Evolutionary conservation across 352 stramenopile genomes (phyloP).

Genomic region (Thraustotheca clavata): DNA sequence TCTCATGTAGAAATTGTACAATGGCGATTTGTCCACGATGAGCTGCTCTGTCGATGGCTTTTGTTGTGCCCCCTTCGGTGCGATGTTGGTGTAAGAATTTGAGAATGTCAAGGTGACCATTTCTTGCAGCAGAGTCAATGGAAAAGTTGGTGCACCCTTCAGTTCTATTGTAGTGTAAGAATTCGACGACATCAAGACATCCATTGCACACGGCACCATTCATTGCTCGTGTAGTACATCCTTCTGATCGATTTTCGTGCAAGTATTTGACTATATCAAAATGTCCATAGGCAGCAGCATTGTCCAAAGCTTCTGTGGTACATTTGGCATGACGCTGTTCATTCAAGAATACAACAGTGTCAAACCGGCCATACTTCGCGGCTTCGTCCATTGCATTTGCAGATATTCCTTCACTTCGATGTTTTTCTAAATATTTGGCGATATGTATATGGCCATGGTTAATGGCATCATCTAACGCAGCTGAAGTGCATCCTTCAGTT

Average conservation of each 20-base stretch:
- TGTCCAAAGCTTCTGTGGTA: constrained; percentile 24
- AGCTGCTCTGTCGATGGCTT: neutral
- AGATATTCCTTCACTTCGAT: neutral
- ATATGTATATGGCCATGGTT: neutral
- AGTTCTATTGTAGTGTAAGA: neutral
- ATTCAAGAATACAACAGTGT: neutral
- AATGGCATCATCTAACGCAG: neutral
- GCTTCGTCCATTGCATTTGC: constrained; percentile 1
- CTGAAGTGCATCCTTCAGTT: neutral
- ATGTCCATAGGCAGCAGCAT: constrained; percentile 23
- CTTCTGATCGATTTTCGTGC: constrained; percentile 24
- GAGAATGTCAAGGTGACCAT: constrained; percentile 5
- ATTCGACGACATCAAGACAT: constrained; percentile 3
- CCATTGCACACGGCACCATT: constrained; percentile 40
- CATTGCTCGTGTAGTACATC: constrained; percentile 39
- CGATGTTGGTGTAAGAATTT: neutral
- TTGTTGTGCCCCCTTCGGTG: neutral
- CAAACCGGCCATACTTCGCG: constrained; percentile 7
- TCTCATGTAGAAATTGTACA: neutral
- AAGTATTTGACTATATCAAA: constrained; percentile 23
- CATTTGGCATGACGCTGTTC: neutral
- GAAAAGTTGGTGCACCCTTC: constrained; percentile 20
- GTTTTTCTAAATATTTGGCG: neutral
- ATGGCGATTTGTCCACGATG: neutral
- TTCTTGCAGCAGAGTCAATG: constrained; percentile 20